Evolutionary conservation across 2,329 filamentous ascomycete genomes (phyloP).

Genomic region (Rutstroemia sp.): DNA sequence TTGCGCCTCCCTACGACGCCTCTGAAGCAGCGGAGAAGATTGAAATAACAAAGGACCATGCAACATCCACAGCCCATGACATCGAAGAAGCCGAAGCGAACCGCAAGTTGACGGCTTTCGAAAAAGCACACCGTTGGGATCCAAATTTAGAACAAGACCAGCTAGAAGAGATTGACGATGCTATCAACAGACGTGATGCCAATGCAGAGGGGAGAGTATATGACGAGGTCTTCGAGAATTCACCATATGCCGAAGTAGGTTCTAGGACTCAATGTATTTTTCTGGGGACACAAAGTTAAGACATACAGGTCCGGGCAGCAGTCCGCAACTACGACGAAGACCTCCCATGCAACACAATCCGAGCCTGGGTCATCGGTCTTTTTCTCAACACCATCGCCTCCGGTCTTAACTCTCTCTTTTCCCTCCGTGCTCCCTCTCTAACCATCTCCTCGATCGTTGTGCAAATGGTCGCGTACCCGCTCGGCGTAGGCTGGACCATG

Average conservation of each 20-base stretch:
- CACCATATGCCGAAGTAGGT: conserved; percentile 12
- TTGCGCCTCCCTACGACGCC: background rate
- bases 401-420: conserved; percentile 26
- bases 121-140: conserved; percentile 15
- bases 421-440: conserved; percentile 23
- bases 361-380: conserved; percentile 47
- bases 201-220: conserved; percentile 10
- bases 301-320: conserved; percentile 12
- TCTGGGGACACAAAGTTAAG: background rate
- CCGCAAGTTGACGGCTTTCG: conserved; percentile 11
- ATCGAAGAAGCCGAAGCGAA: conserved; percentile 13
- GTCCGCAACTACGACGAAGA: conserved; percentile 46
- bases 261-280: background rate
- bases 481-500: conserved; percentile 41
- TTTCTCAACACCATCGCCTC: conserved; percentile 27
- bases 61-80: conserved; percentile 5
- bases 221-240: conserved; percentile 17
- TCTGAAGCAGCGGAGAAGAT: background rate
- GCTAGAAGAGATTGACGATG: conserved; percentile 15
- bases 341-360: conserved; percentile 57
- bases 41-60: conserved; percentile 8
- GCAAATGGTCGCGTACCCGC: conserved; percentile 28
- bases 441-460: conserved; percentile 36
- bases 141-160: conserved; percentile 13
- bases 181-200: conserved; percentile 10